phyloP scores from a whole-genome alignment of 352 stramenopile genomes.

The Plasmopara muralis region DNA sequence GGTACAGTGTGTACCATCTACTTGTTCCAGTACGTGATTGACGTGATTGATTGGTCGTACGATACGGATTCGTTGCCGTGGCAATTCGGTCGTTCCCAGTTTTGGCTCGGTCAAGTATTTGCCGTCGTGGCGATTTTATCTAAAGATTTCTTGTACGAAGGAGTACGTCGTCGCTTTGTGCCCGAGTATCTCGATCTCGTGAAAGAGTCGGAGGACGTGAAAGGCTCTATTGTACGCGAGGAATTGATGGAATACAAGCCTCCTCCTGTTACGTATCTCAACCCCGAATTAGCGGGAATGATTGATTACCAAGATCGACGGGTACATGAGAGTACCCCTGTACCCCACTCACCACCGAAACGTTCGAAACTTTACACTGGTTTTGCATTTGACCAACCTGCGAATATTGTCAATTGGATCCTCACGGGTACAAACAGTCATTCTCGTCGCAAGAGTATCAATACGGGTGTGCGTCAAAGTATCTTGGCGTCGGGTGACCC shows the following conservation, averaged over 20 bases:
- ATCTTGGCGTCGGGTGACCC: constrained; percentile 70
- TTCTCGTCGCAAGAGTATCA: constrained; percentile 45
- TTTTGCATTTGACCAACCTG: constrained; percentile 79
- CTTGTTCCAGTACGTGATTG: constrained; percentile 58
- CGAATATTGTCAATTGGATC: constrained; percentile 74
- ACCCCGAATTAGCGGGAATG: constrained; percentile 57
- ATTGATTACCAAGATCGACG: constrained; percentile 75
- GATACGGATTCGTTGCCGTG: constrained; percentile 75
- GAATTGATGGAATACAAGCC: constrained; percentile 51
- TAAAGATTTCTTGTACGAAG: constrained; percentile 73
- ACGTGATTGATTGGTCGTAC: constrained; percentile 64
- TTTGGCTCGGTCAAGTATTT: constrained; percentile 74
- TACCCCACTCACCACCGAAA: constrained; percentile 29
- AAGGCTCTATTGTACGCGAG: constrained; percentile 24
- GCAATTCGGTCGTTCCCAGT: constrained; percentile 55
- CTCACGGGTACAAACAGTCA: constrained; percentile 37
- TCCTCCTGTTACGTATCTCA: constrained; percentile 49
- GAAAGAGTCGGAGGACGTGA: constrained; percentile 36
- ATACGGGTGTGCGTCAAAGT: constrained; percentile 49
- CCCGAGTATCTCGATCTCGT: constrained; percentile 72
- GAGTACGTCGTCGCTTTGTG: constrained; percentile 50
- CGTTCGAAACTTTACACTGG: constrained; percentile 61
- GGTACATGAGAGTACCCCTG: constrained; percentile 46
- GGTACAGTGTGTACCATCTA: constrained; percentile 58
- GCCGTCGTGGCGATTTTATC: constrained; percentile 51